A percentile compares a stretch with the other conserved stretches of the same genome.
Conservation (phyloP, 2,329 filamentous ascomycete species). For the Metarhizium robertsii region DNA sequence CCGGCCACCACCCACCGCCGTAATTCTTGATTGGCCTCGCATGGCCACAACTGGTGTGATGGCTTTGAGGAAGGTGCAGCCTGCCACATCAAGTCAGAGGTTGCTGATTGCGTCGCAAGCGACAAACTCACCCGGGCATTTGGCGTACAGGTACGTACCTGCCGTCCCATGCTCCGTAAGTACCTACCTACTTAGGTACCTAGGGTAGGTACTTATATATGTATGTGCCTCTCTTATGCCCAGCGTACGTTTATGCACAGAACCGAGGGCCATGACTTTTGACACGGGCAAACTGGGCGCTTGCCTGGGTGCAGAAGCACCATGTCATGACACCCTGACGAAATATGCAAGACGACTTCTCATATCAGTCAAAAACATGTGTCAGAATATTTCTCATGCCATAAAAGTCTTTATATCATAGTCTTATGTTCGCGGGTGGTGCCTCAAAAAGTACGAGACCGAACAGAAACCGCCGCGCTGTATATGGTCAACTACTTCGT, state of each 20-base stretch:
- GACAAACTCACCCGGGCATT: too few relatives aligned
- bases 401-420: not conserved
- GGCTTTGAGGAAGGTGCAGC: not conserved
- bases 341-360: not conserved
- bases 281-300: too few relatives aligned
- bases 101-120: not conserved
- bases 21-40: not conserved
- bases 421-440: not conserved
- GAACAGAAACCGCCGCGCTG: not conserved
- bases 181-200: too few relatives aligned
- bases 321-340: too few relatives aligned
- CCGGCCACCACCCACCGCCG: not conserved
- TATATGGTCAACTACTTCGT: too few relatives aligned
- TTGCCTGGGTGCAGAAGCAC: too few relatives aligned
- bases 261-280: too few relatives aligned
- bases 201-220: too few relatives aligned
- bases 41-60: not conserved
- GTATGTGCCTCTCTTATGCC: too few relatives aligned
- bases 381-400: not conserved
- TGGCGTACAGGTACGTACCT: too few relatives aligned
- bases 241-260: too few relatives aligned
- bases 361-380: not conserved
- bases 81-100: not conserved
- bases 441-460: not conserved
- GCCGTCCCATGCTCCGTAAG: too few relatives aligned